Evolutionary conservation across 306 rosid species (phyloP).

Genomic region (cucumber (Cucumis sativus)): DNA sequence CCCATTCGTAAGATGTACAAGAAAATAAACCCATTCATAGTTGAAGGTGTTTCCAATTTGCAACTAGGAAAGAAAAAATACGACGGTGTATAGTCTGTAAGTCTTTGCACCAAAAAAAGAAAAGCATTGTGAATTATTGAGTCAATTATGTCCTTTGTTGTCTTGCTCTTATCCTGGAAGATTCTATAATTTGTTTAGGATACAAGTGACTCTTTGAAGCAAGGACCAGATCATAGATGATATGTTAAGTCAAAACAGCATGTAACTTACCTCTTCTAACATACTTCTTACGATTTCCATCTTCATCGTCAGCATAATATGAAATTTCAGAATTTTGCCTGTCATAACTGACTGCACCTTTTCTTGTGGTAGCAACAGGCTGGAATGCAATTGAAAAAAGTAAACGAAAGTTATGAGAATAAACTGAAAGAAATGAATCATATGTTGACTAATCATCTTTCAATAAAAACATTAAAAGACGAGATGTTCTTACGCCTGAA

Average conservation of each 20-base stretch:
- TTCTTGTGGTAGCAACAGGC: slow-evolving; percentile 96
- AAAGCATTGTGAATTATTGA: too few relatives aligned
- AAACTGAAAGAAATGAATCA: slow-evolving; percentile 2
- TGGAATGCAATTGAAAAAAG: slow-evolving; percentile 18
- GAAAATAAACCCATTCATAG: too few relatives aligned
- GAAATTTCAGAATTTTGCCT: slow-evolving; percentile 80
- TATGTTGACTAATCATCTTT: background rate
- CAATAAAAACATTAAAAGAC: slow-evolving; percentile 1
- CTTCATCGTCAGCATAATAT: slow-evolving; percentile 96
- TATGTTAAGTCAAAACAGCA: background rate
- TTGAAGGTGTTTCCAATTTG: too few relatives aligned
- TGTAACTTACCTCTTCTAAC: slow-evolving; percentile 60
- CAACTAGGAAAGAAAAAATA: too few relatives aligned
- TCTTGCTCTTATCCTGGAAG: too few relatives aligned
- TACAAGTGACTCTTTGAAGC: background rate
- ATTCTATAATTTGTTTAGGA: too few relatives aligned
- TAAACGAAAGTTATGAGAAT: slow-evolving; percentile 17
- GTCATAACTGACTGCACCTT: slow-evolving; percentile 53
- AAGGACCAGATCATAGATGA: background rate
- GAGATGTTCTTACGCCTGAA: slow-evolving; percentile 49
- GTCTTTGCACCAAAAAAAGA: too few relatives aligned
- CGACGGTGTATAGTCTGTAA: too few relatives aligned
- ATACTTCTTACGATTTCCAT: slow-evolving; percentile 67
- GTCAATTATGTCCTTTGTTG: too few relatives aligned
- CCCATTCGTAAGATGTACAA: too few relatives aligned